A percentile compares a stretch with the other conserved stretches of the same genome.
phyloP scores from a whole-genome alignment of 73 alveolate species.

The Tetrahymena borealis region DNA sequence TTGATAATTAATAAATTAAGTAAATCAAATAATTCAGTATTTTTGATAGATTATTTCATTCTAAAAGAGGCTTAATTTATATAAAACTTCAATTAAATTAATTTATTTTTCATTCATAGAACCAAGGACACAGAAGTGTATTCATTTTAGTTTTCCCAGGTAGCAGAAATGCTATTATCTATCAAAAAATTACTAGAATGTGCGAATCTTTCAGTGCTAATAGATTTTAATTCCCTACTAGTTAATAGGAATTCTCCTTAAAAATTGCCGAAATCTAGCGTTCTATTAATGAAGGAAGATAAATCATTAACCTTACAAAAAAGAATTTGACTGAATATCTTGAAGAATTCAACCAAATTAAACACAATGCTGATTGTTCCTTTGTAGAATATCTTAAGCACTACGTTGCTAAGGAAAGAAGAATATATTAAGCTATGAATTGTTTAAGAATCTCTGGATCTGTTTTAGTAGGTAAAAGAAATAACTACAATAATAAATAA shows the following conservation, averaged over 20 bases:
- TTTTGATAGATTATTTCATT: no score
- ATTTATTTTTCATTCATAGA: background rate
- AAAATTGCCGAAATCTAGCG: slow-evolving; percentile 33
- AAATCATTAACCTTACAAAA: slow-evolving; percentile 13
- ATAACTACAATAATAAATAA: no score
- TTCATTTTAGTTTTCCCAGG: slow-evolving; percentile 59
- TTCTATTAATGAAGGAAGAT: slow-evolving; percentile 12
- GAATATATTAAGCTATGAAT: background rate
- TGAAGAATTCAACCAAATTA: background rate
- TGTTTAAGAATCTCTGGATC: background rate
- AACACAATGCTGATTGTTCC: background rate
- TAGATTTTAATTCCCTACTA: slow-evolving; percentile 59
- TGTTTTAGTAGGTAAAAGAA: background rate
- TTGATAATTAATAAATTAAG: no score
- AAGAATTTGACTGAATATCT: slow-evolving; percentile 23
- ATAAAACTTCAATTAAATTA: no score
- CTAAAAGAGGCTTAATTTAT: no score
- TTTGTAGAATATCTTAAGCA: background rate
- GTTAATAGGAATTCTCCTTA: background rate
- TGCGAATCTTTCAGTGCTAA: slow-evolving; percentile 69
- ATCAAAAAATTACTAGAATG: slow-evolving; percentile 51
- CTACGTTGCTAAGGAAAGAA: background rate
- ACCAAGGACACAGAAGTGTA: slow-evolving; percentile 38
- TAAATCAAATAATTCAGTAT: no score
- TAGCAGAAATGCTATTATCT: slow-evolving; percentile 29